These are phyloP conservation scores for Jimgerdemannia flammicorona DNA, from an alignment of 192 early-diverging fungal species.

Conservation along the genomic window DNA sequence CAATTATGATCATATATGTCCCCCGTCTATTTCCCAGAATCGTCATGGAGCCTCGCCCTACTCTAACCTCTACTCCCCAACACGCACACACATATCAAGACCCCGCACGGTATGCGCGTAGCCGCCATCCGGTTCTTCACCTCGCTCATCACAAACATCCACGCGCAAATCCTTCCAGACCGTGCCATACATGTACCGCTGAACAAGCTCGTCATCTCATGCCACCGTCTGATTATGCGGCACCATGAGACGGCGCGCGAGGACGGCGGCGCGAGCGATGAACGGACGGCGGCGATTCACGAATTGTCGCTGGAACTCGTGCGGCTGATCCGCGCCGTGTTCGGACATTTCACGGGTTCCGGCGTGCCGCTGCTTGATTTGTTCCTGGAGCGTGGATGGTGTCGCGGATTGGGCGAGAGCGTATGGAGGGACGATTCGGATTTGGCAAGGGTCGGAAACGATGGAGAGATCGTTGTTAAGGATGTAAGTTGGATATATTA, in stretches of 20 bases:
- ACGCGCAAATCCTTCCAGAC: slow-evolving; percentile 35
- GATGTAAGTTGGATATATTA: slow-evolving; percentile 32
- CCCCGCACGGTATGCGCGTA: slow-evolving; percentile 36
- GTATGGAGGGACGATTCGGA: slow-evolving; percentile 25
- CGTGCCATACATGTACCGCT: slow-evolving; percentile 35
- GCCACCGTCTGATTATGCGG: slow-evolving; percentile 28
- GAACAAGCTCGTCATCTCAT: slow-evolving; percentile 29
- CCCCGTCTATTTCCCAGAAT: too few species aligned
- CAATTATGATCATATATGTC: too few species aligned
- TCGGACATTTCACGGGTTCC: slow-evolving; percentile 34
- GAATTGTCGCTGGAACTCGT: slow-evolving; percentile 36
- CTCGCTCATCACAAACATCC: slow-evolving; percentile 31
- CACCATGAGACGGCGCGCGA: slow-evolving; percentile 30
- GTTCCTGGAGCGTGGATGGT: slow-evolving; percentile 37
- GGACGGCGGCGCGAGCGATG: slow-evolving; percentile 20
- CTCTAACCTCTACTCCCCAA: too few species aligned
- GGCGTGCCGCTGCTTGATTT: slow-evolving; percentile 36
- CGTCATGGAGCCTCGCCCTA: too few species aligned
- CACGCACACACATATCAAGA: slow-evolving; percentile 3
- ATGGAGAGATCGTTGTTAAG: slow-evolving; percentile 23
- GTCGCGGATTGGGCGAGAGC: slow-evolving; percentile 32
- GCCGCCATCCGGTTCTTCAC: slow-evolving; percentile 33
- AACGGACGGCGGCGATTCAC: slow-evolving; percentile 24
- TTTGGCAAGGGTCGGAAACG: slow-evolving; percentile 3
- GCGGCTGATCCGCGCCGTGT: slow-evolving; percentile 32